These are phyloP conservation scores for Geotrichum histeridarum DNA, from an alignment of 1,139 yeast genomes.

Conservation along the genomic window DNA sequence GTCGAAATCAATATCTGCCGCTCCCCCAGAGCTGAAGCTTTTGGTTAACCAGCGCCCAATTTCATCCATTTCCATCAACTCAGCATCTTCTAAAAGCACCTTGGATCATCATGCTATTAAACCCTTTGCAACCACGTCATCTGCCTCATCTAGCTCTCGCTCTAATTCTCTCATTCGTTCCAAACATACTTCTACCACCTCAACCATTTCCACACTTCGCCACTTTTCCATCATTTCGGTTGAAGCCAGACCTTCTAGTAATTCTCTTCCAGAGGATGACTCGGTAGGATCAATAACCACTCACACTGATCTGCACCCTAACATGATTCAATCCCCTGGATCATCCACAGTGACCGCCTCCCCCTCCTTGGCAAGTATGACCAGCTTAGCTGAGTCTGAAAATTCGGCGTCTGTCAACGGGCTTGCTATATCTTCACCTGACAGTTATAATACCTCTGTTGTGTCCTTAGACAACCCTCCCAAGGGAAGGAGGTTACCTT, in stretches of 20 bases:
- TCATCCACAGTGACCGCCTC: not conserved
- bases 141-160: constrained; percentile 6
- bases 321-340: no score
- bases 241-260: constrained; percentile 2
- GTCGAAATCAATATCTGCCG: not conserved
- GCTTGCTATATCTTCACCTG: not conserved
- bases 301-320: not conserved
- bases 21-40: not conserved
- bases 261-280: not conserved
- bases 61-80: constrained; percentile 11
- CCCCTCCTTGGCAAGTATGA: not conserved
- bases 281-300: not conserved
- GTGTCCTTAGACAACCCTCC: not conserved
- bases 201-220: constrained; percentile 27
- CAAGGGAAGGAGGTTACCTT: not conserved
- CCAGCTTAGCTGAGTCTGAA: not conserved
- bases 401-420: constrained; percentile 9
- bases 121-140: constrained; percentile 1
- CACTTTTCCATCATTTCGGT: constrained; percentile 22
- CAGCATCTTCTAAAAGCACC: constrained; percentile 12
- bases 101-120: constrained; percentile 6
- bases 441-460: not conserved
- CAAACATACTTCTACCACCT: constrained; percentile 27
- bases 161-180: constrained; percentile 15
- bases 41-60: constrained; percentile 11